Evolutionary conservation across 83 land plant species (phyloP), one percentile per base, ranked within the genome.

Genomic region (Picea engelmannii): DNA sequence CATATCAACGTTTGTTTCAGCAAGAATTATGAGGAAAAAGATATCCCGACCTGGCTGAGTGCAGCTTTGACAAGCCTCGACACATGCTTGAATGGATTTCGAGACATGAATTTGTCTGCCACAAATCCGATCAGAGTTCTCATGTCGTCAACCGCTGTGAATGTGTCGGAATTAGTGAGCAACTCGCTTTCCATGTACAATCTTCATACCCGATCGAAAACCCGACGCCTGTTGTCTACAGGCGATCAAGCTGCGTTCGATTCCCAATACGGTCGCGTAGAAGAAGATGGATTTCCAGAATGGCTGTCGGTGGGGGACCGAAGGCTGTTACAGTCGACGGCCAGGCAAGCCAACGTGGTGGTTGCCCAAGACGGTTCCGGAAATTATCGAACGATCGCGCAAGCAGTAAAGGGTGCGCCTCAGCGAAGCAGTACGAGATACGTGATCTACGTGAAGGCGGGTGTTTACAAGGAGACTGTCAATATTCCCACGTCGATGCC

Each of bases 151-250:
- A 16, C 66, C 31, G 63, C 74, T 6, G 11, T 85, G 49, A 31
- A 84, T n/a, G 31, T 83, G 73, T 76, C 77, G 38, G 76, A 85
- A 63, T 62, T 88, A 17, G 79, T 82, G 61, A 90, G 90, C 84
- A 90, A 88, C 66, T 82, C 84, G 1, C 82, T 90, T 20, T 81
- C 88, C 49, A 83, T 85, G 81, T 82, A 65, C 74, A 82, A 60
- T 80, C 62, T 67, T 63, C 49, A 75, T 75, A 83, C 81, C 44
- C 81, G 15, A 58, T 40, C 81, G 11, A 40, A 44, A 0, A 40
- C 20, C 15, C 23, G 75, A 18, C 75, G 49, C 44, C 75, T 18
- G 9, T 15, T 69, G 0, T 16, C 31, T 12, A 31, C 5, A 6
- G 38, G 7, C 2, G 38, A 35, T 2, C 2, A 35, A 35, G 38